phyloP scores from a whole-genome alignment of 176 grass and related monocot genomes.

The Eleusine coracana region DNA sequence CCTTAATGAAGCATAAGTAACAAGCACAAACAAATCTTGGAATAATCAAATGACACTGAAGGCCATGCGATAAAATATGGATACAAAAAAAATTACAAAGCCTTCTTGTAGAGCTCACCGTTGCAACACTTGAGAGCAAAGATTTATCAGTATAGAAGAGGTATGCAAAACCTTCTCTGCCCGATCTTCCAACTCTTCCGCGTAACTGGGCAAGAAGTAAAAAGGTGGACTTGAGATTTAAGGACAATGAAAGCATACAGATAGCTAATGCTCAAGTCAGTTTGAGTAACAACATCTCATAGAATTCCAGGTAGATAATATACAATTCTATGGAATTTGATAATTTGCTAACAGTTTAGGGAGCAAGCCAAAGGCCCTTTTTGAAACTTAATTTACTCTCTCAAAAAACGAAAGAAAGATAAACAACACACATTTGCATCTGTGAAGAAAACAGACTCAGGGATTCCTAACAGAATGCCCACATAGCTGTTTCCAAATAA shows the following conservation, averaged over 20 bases:
- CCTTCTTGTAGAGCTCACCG: slow-evolving; percentile 45
- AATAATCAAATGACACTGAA: slow-evolving; percentile 5
- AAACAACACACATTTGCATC: background rate
- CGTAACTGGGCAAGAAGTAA: slow-evolving; percentile 61
- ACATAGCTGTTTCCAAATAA: background rate
- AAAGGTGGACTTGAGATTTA: slow-evolving; percentile 39
- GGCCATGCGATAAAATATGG: background rate
- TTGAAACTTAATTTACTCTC: slow-evolving; percentile 1
- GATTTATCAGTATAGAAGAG: slow-evolving; percentile 92
- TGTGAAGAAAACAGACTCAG: background rate
- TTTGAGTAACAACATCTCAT: background rate
- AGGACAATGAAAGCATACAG: background rate
- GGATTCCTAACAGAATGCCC: background rate
- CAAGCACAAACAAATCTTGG: slow-evolving; percentile 12
- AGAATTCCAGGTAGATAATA: background rate
- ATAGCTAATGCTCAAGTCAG: slow-evolving; percentile 1
- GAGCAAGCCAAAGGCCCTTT: background rate
- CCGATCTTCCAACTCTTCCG: slow-evolving; percentile 92
- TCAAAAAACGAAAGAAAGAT: background rate
- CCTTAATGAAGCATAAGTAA: background rate
- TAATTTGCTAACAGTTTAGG: background rate
- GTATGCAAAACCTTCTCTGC: slow-evolving; percentile 80
- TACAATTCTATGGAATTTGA: background rate
- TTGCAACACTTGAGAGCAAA: slow-evolving; percentile 74
- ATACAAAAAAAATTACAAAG: slow-evolving; percentile 28